Conservation (phyloP, 805 yeast species). For the Cyberlindnera japonica region DNA sequence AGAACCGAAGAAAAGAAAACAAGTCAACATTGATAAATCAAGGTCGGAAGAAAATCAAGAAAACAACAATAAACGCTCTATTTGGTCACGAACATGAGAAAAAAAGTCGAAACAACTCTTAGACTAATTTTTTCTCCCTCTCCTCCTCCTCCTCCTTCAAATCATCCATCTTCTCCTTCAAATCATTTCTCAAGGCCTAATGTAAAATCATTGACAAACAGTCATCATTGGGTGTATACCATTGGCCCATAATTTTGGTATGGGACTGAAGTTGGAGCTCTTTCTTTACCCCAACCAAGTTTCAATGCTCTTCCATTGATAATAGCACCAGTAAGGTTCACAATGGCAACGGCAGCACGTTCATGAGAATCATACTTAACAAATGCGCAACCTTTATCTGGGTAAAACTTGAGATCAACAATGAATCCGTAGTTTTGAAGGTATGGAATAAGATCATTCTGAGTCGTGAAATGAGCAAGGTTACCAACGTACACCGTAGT, state of each 20-base stretch:
- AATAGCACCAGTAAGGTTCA: conserved; percentile 66
- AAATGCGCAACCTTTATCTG: conserved; percentile 85
- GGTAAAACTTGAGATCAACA: conserved; percentile 73
- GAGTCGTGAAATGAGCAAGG: conserved; percentile 71
- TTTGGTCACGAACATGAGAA: not conserved
- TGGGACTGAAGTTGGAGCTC: conserved; percentile 23
- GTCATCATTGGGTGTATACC: conserved; percentile 11
- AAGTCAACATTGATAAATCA: conserved; percentile 2
- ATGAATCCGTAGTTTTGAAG: conserved; percentile 79
- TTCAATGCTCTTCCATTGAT: conserved; percentile 75
- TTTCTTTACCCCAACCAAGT: conserved; percentile 85
- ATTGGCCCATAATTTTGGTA: conserved; percentile 19
- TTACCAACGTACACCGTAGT: conserved; percentile 88
- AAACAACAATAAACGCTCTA: conserved; percentile 2
- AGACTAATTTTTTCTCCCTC: not conserved
- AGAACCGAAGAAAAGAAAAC: not conserved
- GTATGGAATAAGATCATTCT: conserved; percentile 67
- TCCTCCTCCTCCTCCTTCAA: conserved; percentile 1
- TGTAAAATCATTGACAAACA: not conserved
- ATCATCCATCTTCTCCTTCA: not conserved
- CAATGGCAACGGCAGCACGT: conserved; percentile 83
- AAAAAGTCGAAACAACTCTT: not conserved
- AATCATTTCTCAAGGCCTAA: no score
- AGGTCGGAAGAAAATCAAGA: not conserved
- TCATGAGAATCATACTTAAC: conserved; percentile 85